Evolutionary conservation across 768 basidiomycete genomes (phyloP), one percentile per base, ranked within the genome.

Genomic region (Mycena floridula): DNA sequence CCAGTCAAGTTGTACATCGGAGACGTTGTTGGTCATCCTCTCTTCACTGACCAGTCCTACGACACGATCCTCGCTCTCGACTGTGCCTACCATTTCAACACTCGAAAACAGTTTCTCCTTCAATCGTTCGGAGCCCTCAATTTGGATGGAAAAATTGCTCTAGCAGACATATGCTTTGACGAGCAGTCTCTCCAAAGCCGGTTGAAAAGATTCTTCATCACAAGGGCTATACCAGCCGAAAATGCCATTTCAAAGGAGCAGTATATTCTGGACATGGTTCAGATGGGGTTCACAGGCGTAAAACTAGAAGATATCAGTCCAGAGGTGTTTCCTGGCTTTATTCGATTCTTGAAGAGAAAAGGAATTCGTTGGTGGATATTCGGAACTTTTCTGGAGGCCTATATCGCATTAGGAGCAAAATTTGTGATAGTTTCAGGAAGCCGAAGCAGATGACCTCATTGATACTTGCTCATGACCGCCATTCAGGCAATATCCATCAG

Each of bases 401-500:
- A 72, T 47, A 52, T 52, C 9, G 43, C 44, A 11, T 54, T 61
- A 9, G 74, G 75, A 5, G 65, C 70, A 32, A 64, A 70, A 13
- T 82, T 78, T 60, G 69, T 82, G 8, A 59, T 81, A 27, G 70
- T 74, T 39, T 61, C 62, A 50, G 70, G 72, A 9, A 46, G 54
- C n/a, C n/a, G 25, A 59, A 52, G 45, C 25, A 45, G 39, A 44
- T 32, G 16, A 30, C 41, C 28, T 15, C 30, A 32, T 24, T 21
- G 25, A 23, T 22, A 13, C 27, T 25, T 21, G 21, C 37, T 49
- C 59, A 81, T 82, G 82, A 77, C 82, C 46, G 80, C 82, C 57
- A 86, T 89, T 49, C 88, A 89, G 63, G 81, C 85, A 42, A 70
- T 91, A 54, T 73, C 76, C 64, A 74, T 91, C 50, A 77, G 75